These are phyloP conservation scores for Deuterostichococcus epilithicus DNA, from an alignment of 139 green algal genomes.

Conservation along the genomic window DNA sequence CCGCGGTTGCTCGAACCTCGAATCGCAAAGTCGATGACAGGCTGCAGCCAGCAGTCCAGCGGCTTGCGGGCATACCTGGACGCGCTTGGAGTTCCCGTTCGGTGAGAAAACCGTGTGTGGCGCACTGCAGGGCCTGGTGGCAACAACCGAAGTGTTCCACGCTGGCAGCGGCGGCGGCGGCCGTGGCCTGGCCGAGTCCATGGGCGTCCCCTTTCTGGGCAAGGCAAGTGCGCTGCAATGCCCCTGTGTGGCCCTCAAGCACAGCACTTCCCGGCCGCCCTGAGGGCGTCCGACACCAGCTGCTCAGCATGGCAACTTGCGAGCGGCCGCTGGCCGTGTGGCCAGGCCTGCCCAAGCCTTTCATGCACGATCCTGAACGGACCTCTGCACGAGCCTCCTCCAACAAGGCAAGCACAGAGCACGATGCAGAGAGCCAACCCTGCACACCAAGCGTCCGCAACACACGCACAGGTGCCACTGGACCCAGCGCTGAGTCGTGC, in stretches of 20 bases:
- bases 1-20: neutral
- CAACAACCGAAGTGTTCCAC: slow-evolving; percentile 64
- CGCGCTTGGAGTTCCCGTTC: neutral
- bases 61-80: neutral
- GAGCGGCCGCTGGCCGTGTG: too few relatives aligned
- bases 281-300: too few relatives aligned
- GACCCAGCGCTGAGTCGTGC: slow-evolving; percentile 68
- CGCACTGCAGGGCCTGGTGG: slow-evolving; percentile 8
- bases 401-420: too few relatives aligned
- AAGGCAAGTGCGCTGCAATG: slow-evolving; percentile 65
- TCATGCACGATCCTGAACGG: too few relatives aligned
- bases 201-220: slow-evolving; percentile 83
- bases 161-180: slow-evolving; percentile 57
- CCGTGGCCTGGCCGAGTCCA: slow-evolving; percentile 62
- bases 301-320: too few relatives aligned
- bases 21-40: neutral
- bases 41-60: too few relatives aligned
- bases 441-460: too few relatives aligned
- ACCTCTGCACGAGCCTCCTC: too few relatives aligned
- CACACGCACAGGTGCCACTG: slow-evolving; percentile 58
- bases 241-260: slow-evolving; percentile 1
- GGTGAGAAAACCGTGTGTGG: neutral
- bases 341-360: too few relatives aligned
- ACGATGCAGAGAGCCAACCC: too few relatives aligned
- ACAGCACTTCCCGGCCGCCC: neutral